Percentiles rank a stretch among this genome's conserved stretches.
Conservation (phyloP, 2,329 filamentous ascomycete genomes). For the Colletotrichum navitas region DNA sequence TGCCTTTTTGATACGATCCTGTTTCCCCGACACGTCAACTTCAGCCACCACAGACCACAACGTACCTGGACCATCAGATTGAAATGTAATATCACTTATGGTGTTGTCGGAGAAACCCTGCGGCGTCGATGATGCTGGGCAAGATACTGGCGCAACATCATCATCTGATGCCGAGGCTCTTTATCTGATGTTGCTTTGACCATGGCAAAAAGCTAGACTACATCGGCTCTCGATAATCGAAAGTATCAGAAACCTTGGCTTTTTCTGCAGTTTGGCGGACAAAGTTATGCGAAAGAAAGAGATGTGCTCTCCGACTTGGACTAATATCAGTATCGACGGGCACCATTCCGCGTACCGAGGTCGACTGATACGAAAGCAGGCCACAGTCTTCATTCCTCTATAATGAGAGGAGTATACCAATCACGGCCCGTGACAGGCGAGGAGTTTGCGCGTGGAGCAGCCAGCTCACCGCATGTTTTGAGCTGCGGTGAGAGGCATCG, state of each 20-base stretch:
- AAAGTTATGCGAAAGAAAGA: not conserved
- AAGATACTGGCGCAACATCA: not conserved
- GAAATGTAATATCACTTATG: no score
- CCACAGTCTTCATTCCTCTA: not conserved
- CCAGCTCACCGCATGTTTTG: constrained; percentile 2
- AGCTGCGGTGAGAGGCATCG: constrained; percentile 9
- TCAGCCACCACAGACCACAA: not conserved
- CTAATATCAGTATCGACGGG: not conserved
- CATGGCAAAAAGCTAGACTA: not conserved
- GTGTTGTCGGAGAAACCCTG: not conserved
- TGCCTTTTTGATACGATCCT: not conserved
- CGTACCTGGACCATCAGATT: not conserved
- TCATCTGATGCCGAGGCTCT: not conserved
- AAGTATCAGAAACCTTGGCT: not conserved
- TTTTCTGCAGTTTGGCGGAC: not conserved
- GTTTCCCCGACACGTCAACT: not conserved
- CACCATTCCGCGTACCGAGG: no score
- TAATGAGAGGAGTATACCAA: not conserved
- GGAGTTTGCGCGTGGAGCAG: not conserved
- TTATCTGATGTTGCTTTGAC: not conserved
- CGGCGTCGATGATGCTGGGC: not conserved
- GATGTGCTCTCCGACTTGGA: not conserved
- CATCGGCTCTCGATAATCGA: not conserved
- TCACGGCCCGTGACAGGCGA: no score
- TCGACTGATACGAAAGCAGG: not conserved